Conservation (phyloP, 179 eudicot genomes). For the Beta corolliflora region DNA sequence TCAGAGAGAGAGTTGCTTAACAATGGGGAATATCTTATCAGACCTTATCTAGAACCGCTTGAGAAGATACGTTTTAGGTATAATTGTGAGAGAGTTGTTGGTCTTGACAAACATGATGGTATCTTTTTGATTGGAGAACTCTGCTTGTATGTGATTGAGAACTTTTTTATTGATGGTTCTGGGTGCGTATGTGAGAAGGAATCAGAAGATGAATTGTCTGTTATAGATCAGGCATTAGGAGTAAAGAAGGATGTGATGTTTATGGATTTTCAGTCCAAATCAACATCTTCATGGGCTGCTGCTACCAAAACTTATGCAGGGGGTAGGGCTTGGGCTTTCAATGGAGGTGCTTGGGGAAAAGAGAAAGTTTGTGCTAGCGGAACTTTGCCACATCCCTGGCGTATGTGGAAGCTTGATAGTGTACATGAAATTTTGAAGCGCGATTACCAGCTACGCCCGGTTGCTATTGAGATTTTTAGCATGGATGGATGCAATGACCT, state of each 20-base stretch:
- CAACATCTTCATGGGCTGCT: slow-evolving; percentile 76
- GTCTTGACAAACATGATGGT: slow-evolving; percentile 99
- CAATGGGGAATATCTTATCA: slow-evolving; percentile 94
- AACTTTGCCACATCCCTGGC: slow-evolving; percentile 91
- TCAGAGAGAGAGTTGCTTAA: slow-evolving; percentile 74
- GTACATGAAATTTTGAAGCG: slow-evolving; percentile 98
- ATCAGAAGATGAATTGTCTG: slow-evolving; percentile 86
- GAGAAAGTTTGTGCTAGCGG: slow-evolving; percentile 74
- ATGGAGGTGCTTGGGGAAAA: slow-evolving; percentile 99
- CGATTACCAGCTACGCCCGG: slow-evolving; percentile 99
- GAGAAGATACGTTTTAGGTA: slow-evolving; percentile 87
- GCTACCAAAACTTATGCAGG: slow-evolving; percentile 60
- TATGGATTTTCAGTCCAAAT: slow-evolving; percentile 85
- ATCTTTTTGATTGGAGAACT: slow-evolving; percentile 96
- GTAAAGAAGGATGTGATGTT: slow-evolving; percentile 86
- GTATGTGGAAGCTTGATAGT: slow-evolving; percentile 97
- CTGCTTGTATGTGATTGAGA: slow-evolving; percentile 86
- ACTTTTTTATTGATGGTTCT: slow-evolving; percentile 80
- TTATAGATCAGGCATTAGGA: slow-evolving; percentile 96
- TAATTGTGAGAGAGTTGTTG: slow-evolving; percentile 95
- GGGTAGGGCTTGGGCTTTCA: slow-evolving; percentile 98
- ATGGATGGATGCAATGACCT: slow-evolving; percentile 99
- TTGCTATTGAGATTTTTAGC: slow-evolving; percentile 97
- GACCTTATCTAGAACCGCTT: slow-evolving; percentile 86
- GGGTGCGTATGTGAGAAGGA: slow-evolving; percentile 97